Conservation (phyloP, 2,329 filamentous ascomycete species). For the Alternaria brassicae region DNA sequence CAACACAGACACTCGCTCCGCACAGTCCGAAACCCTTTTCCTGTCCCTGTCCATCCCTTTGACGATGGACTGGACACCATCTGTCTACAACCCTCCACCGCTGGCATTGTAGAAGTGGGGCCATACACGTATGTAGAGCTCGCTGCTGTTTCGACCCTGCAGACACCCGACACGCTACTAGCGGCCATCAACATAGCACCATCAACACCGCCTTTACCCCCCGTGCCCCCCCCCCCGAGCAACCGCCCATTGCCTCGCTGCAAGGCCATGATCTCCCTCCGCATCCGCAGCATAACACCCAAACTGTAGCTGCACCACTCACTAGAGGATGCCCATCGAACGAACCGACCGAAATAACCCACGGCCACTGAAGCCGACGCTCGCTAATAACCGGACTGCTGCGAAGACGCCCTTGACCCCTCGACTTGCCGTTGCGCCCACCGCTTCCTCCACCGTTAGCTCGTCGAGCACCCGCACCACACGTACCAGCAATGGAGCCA, state of each 20-base stretch:
- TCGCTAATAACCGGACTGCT: conserved; percentile 66
- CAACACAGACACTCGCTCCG: conserved; percentile 16
- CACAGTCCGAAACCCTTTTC: conserved; percentile 20
- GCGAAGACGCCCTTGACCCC: conserved; percentile 65
- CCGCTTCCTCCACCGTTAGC: conserved; percentile 37
- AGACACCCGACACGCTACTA: conserved; percentile 17
- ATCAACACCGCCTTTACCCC: conserved; percentile 31
- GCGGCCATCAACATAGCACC: conserved; percentile 28
- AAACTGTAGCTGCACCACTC: conserved; percentile 21
- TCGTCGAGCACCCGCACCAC: conserved; percentile 37
- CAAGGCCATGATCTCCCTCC: conserved; percentile 40
- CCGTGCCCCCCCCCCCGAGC: no score
- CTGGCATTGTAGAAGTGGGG: conserved; percentile 23
- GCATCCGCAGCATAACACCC: conserved; percentile 22
- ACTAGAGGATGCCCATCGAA: conserved; percentile 49
- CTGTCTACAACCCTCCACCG: conserved; percentile 11
- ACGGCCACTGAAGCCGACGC: conserved; percentile 71
- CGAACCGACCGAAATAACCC: conserved; percentile 57
- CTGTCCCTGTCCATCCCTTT: conserved; percentile 18
- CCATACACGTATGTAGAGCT: conserved; percentile 14
- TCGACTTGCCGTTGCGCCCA: conserved; percentile 58
- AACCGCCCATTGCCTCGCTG: conserved; percentile 35
- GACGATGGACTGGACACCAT: conserved; percentile 28
- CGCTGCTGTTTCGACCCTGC: conserved; percentile 27
- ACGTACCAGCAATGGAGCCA: conserved; percentile 36